Evolutionary conservation across 345 rosid genomes (phyloP).

Genomic region (Populus ilicifolia): DNA sequence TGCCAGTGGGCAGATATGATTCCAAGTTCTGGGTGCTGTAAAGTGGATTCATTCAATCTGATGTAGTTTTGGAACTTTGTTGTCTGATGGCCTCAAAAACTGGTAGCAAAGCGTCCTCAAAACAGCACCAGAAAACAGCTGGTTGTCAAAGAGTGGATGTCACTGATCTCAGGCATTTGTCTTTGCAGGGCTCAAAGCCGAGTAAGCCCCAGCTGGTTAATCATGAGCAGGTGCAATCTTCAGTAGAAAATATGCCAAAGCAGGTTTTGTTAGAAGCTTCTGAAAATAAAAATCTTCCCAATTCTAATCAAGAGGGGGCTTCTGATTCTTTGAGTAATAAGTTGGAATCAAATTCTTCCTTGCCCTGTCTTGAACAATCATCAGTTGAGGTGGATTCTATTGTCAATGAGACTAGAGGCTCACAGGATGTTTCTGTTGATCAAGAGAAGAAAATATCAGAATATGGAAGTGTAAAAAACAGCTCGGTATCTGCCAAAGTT

Average conservation of each 20-base stretch:
- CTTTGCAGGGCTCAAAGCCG: slow-evolving; percentile 37
- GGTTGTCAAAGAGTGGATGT: slow-evolving; percentile 32
- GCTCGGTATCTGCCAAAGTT: slow-evolving; percentile 72
- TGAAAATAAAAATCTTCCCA: slow-evolving; percentile 39
- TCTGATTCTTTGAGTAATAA: slow-evolving; percentile 30
- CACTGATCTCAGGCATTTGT: slow-evolving; percentile 34
- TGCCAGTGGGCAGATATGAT: slow-evolving; percentile 20
- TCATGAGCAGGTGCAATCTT: slow-evolving; percentile 28
- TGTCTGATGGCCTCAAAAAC: slow-evolving; percentile 50
- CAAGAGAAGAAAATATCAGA: slow-evolving; percentile 66
- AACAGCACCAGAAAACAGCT: slow-evolving; percentile 33
- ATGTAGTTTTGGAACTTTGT: slow-evolving; percentile 21
- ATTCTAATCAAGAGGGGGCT: slow-evolving; percentile 39
- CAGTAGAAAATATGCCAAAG: slow-evolving; percentile 31
- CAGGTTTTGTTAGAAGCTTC: slow-evolving; percentile 29
- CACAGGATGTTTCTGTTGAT: slow-evolving; percentile 42
- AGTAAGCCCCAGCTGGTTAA: slow-evolving; percentile 28
- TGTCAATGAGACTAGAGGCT: slow-evolving; percentile 41
- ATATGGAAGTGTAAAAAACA: slow-evolving; percentile 61
- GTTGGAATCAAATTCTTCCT: slow-evolving; percentile 37
- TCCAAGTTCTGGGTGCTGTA: slow-evolving; percentile 15
- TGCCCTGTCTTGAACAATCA: slow-evolving; percentile 35
- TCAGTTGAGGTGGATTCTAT: slow-evolving; percentile 37
- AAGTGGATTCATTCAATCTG: slow-evolving; percentile 27
- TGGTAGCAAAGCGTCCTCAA: slow-evolving; percentile 36